These are phyloP conservation scores for Podospora pseudoanserina DNA, from an alignment of 495 filamentous ascomycete species.

Conservation along the genomic window DNA sequence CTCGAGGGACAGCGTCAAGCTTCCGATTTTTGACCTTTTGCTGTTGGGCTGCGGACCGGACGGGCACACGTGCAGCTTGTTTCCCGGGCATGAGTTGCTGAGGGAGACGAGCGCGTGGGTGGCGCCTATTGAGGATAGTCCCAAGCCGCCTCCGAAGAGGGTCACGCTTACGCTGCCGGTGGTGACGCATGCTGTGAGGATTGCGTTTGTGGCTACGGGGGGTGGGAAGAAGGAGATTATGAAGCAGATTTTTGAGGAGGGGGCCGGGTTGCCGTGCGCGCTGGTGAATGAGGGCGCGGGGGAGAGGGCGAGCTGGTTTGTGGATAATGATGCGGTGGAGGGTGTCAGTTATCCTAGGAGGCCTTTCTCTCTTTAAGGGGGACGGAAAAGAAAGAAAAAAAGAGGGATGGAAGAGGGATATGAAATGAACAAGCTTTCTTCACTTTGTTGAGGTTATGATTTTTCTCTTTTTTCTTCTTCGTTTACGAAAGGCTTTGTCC, in stretches of 20 bases:
- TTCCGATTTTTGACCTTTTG: slow-evolving; percentile 91
- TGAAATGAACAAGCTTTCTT: not conserved
- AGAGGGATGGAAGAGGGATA: not conserved
- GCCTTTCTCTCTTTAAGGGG: not conserved
- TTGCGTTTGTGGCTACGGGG: slow-evolving; percentile 91
- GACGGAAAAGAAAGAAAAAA: slow-evolving; percentile 3
- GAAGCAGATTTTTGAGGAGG: slow-evolving; percentile 75
- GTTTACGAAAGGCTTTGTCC: not conserved
- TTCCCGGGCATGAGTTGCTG: slow-evolving; percentile 83
- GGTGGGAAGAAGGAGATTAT: slow-evolving; percentile 84
- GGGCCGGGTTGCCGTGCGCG: slow-evolving; percentile 70
- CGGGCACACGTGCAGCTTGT: slow-evolving; percentile 94
- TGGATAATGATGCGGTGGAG: slow-evolving; percentile 75
- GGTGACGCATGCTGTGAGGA: slow-evolving; percentile 72
- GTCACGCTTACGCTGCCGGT: slow-evolving; percentile 92
- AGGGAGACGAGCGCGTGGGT: slow-evolving; percentile 92
- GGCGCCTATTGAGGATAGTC: slow-evolving; percentile 81
- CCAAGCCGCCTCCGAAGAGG: slow-evolving; percentile 85
- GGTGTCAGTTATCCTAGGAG: slow-evolving; percentile 68
- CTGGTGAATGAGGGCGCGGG: slow-evolving; percentile 79
- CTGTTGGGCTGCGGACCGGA: slow-evolving; percentile 92
- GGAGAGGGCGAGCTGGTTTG: slow-evolving; percentile 93
- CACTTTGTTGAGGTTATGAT: not conserved
- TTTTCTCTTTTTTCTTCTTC: not conserved
- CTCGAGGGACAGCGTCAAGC: slow-evolving; percentile 77